Percentiles rank a stretch among this genome's conserved stretches.
Conservation (phyloP, 1,139 yeast genomes). For the Yamadazyma mexicana region DNA sequence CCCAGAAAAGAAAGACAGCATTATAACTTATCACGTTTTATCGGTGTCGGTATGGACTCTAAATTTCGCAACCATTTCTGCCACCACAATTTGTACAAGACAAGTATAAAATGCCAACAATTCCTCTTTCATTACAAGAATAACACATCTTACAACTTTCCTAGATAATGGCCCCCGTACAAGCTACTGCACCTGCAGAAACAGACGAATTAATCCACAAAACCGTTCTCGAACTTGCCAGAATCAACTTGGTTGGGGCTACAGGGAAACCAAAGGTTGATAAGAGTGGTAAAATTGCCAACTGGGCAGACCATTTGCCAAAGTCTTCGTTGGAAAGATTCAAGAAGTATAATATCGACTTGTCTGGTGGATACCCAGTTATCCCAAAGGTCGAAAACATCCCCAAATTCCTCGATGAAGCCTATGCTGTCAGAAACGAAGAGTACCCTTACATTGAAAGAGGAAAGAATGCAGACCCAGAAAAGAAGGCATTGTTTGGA, state of each 20-base stretch:
- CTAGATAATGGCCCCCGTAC: slow-evolving; percentile 16
- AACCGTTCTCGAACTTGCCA: slow-evolving; percentile 6
- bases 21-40: no score
- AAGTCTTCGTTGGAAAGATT: slow-evolving; percentile 22
- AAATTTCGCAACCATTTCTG: no score
- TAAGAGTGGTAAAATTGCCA: slow-evolving; percentile 6
- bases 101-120: no score
- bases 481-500: slow-evolving; percentile 51
- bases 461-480: slow-evolving; percentile 52
- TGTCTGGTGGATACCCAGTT: slow-evolving; percentile 34
- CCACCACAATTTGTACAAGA: no score
- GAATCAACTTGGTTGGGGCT: slow-evolving; percentile 6
- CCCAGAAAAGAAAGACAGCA: no score
- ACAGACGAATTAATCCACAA: slow-evolving; percentile 5
- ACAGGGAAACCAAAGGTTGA: not conserved
- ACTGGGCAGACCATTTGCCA: slow-evolving; percentile 19
- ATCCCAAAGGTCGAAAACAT: slow-evolving; percentile 27
- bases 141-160: no score
- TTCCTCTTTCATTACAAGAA: no score
- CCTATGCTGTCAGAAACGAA: slow-evolving; percentile 40
- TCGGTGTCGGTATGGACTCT: no score
- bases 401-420: slow-evolving; percentile 55
- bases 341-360: slow-evolving; percentile 29
- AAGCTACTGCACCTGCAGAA: slow-evolving; percentile 2
- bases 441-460: slow-evolving; percentile 45